A percentile compares a stretch with the other conserved stretches of the same genome.
These are phyloP conservation scores for Geosmithia morbida DNA, from an alignment of 2,329 filamentous ascomycete species.

Conservation along the genomic window DNA sequence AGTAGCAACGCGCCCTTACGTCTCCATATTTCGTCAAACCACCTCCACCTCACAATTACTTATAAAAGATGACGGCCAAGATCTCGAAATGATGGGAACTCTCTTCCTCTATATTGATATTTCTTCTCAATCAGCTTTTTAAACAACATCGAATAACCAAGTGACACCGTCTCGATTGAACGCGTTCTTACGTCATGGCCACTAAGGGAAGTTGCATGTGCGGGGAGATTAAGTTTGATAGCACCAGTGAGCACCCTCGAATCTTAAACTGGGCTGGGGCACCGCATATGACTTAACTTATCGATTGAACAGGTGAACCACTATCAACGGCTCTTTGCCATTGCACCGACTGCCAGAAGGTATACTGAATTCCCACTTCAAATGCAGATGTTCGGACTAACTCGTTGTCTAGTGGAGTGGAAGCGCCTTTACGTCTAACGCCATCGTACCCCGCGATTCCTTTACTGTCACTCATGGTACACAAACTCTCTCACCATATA, in stretches of 20 bases:
- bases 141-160: not conserved
- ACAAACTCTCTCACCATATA: not conserved
- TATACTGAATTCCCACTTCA: constrained; percentile 6
- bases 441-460: constrained; percentile 26
- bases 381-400: not conserved
- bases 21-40: not conserved
- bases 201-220: constrained; percentile 21
- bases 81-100: not conserved
- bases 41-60: not conserved
- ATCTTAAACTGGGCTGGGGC: too few relatives aligned
- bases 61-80: not conserved
- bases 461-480: constrained; percentile 35
- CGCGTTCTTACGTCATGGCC: constrained; percentile 1
- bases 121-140: not conserved
- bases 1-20: not conserved
- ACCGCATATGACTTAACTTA: not conserved
- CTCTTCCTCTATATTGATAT: not conserved
- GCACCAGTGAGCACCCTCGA: constrained; percentile 11
- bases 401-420: constrained; percentile 27
- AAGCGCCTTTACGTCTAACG: constrained; percentile 39
- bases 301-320: constrained; percentile 18
- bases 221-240: constrained; percentile 17
- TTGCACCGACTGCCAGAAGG: constrained; percentile 40
- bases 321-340: constrained; percentile 32
- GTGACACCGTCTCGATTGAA: not conserved